Percentiles rank a stretch among this genome's conserved stretches.
phyloP scores from a whole-genome alignment of 441 rosid genomes.

The Croton setiger region DNA sequence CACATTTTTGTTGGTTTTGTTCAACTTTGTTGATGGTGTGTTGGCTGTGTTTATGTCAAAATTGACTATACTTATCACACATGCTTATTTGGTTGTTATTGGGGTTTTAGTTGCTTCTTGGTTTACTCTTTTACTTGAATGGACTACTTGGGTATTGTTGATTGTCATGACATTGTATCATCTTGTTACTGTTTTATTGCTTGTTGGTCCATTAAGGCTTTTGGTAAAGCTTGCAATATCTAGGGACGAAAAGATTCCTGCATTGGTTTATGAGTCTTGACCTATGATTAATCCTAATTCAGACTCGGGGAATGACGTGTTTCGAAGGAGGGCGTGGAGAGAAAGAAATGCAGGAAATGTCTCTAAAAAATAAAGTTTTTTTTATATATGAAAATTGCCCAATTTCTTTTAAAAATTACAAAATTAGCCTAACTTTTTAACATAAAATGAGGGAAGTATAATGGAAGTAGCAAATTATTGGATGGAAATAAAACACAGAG shows the following conservation, averaged over 20 bases:
- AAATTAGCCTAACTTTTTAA: too few species aligned
- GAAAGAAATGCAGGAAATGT: conserved; percentile 34
- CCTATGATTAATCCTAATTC: conserved; percentile 56
- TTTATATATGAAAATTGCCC: too few species aligned
- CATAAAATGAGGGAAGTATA: too few species aligned
- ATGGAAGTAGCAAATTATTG: too few species aligned
- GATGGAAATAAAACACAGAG: too few species aligned
- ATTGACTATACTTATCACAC: conserved; percentile 80
- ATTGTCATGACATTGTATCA: conserved; percentile 81
- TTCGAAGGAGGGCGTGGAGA: conserved; percentile 79
- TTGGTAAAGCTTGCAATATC: conserved; percentile 95
- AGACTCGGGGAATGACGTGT: conserved; percentile 22
- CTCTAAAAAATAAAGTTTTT: too few species aligned
- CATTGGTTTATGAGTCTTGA: conserved; percentile 82
- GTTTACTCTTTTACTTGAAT: conserved; percentile 85
- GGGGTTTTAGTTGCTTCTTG: conserved; percentile 90
- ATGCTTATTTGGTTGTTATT: conserved; percentile 69
- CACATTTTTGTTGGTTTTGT: conserved; percentile 55
- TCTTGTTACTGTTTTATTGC: conserved; percentile 87
- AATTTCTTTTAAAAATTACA: too few species aligned
- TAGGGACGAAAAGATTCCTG: conserved; percentile 94
- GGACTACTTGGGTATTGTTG: conserved; percentile 87
- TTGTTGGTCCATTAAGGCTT: conserved; percentile 83
- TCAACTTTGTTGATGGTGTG: conserved; percentile 78
- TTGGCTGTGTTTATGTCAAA: conserved; percentile 80